phyloP scores from a whole-genome alignment of 192 early-diverging fungal species.

The Allomyces javanicus region DNA sequence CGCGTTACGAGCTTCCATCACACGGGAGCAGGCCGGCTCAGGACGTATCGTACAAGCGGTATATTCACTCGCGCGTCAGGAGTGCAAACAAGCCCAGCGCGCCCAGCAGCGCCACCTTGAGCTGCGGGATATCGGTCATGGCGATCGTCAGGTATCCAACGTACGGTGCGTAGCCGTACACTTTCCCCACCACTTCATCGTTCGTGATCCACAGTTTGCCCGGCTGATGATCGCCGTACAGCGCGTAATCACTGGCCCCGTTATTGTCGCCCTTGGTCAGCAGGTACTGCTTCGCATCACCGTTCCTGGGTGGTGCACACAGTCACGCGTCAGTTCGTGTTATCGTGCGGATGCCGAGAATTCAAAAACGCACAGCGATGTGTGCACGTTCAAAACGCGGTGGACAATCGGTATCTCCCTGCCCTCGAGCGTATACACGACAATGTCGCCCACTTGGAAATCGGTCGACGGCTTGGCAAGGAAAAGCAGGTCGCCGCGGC shows the following conservation, averaged over 20 bases:
- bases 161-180: slow-evolving; percentile 29
- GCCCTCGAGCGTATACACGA: slow-evolving; percentile 76
- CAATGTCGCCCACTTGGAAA: slow-evolving; percentile 76
- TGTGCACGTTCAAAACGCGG: slow-evolving; percentile 28
- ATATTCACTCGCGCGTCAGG: slow-evolving; percentile 37
- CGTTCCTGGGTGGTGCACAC: no score
- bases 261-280: slow-evolving; percentile 98
- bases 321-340: no score
- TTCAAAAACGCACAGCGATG: no score
- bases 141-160: slow-evolving; percentile 89
- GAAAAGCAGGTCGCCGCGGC: slow-evolving; percentile 81
- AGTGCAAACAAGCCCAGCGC: slow-evolving; percentile 53
- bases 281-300: slow-evolving; percentile 34
- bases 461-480: slow-evolving; percentile 51
- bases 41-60: no score
- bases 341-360: no score
- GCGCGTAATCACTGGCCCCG: slow-evolving; percentile 65
- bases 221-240: slow-evolving; percentile 44
- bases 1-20: no score
- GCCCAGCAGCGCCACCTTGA: slow-evolving; percentile 66
- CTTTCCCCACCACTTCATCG: slow-evolving; percentile 38
- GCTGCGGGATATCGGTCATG: slow-evolving; percentile 85
- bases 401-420: slow-evolving; percentile 92
- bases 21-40: no score
- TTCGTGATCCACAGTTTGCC: slow-evolving; percentile 80